Evolutionary conservation across 768 basidiomycete genomes (phyloP), one percentile per base, ranked within the genome.

Genomic region (Neoboletus brunneissimus): DNA sequence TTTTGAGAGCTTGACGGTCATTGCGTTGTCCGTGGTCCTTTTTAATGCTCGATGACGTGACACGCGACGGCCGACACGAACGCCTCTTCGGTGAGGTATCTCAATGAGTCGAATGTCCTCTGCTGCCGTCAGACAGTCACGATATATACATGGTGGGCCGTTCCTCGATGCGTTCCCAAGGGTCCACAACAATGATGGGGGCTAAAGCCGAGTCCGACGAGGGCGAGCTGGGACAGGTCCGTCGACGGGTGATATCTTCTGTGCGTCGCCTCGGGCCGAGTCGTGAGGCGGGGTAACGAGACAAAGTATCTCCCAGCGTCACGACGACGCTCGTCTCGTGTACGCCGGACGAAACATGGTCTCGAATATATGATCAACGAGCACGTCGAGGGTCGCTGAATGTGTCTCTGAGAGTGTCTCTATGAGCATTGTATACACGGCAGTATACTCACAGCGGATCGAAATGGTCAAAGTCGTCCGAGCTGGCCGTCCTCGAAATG

Each of bases 61-160:
- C 72, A 67, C 0, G 87, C 82, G 20, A 86, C 75, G 18, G 72
- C 73, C 6, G 85, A 83, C 4, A 81, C 78, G 22, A 91, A 72
- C 1, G 87, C 81, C 65, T 93, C 90, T 44, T 91, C 72, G 0
- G 90, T 92, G 23, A 80, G 70, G 64, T 77, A 89, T 0, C 75
- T 71, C 0, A 85, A 80, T 0, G 64, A 53, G 18, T 70, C 67
- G 4, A 86, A 75, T 54, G 69, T 77, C 87, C 89, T 27, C 27
- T 27, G 46, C 12, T 12, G 54, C 15, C 49, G 45, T 15, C 54
- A 53, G 7, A 83, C 47, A 10, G 73, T 73, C n/a, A n/a, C n/a
- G 23, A 90, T 58, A 57, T 85, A 32, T 12, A 9, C 16, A 77
- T 71, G 16, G 91, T 78, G 34, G 79, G 67, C 65, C 93, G 91